Evolutionary conservation across 805 yeast species (phyloP), one percentile per base, ranked within the genome.

Genomic region (Yarrowia hollandica): DNA sequence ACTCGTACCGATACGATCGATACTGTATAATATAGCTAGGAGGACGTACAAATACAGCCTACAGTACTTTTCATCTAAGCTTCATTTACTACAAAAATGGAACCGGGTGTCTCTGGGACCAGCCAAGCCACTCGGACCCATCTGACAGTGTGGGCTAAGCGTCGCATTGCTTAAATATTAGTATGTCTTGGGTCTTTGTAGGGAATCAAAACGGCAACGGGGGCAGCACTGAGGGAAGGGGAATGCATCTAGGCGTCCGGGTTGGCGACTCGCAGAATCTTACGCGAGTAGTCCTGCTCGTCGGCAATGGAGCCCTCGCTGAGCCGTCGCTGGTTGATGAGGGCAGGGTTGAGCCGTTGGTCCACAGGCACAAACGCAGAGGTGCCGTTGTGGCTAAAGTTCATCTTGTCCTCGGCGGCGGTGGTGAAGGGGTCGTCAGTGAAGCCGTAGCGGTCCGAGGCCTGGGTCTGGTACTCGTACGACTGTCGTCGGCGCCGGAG

Each of bases 291-390:
- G 70, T 88, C 94, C 4, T 88, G 82, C 62, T 87, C 95, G 70
- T 90, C 95, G 10, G 95, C 91, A 58, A 91, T 75, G 2, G 92
- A 84, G 4, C 96, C 96, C 66, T 88, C 92, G 66, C 90, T 83
- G 62, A 88, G 77, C 64, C 96, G 77, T 67, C 96, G 82, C 68
- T 91, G 82, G 34, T 95, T 96, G 71, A 87, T 75, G 86, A 87
- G 83, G 41, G 82, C 79, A 0, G 90, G 90, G 69, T 86, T 85
- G 62, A 86, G 72, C 60, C 90, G 76, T 50, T 86, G 90, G 70
- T 82, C 91, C 42, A 78, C 71, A 21, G 71, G 77, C 64, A 72
- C 68, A 59, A 42, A 62, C 52, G 39, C 48, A 28, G 59, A 55
- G 19, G 56, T 39, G 21, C 61, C 44, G 19, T 31, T 35, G 50